A percentile compares a stretch with the other conserved stretches of the same genome.
Conservation (phyloP, 208 protist species). For the Trypanosoma melophagium region DNA sequence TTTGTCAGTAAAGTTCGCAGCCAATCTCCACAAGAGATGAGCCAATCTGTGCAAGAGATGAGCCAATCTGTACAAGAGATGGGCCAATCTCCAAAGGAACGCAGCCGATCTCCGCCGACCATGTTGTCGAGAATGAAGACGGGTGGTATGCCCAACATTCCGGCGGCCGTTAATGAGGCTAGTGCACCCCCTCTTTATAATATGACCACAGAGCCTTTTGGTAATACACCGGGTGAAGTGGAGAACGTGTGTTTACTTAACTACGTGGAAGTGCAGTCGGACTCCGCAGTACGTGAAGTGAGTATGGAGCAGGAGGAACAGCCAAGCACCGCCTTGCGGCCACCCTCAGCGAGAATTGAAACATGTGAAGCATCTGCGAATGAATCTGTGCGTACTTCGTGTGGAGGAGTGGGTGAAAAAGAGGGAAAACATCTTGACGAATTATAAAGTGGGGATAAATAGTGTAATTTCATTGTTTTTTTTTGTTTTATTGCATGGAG, state of each 20-base stretch:
- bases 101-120: not conserved
- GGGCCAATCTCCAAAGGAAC: too few relatives aligned
- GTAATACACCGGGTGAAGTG: not conserved
- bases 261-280: not conserved
- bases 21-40: too few relatives aligned
- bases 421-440: not conserved
- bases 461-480: not conserved
- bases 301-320: not conserved
- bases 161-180: too few relatives aligned
- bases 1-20: not conserved
- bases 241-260: not conserved
- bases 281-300: not conserved
- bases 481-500: not conserved
- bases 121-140: not conserved
- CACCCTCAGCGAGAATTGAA: too few relatives aligned
- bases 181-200: too few relatives aligned
- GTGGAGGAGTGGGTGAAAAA: not conserved
- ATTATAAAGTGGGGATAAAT: not conserved
- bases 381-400: too few relatives aligned
- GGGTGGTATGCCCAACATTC: too few relatives aligned
- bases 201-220: not conserved
- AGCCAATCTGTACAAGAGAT: too few relatives aligned
- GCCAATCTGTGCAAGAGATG: too few relatives aligned
- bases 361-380: too few relatives aligned
- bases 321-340: not conserved